These are phyloP conservation scores for Quercus aquifolioides DNA, from an alignment of 306 rosid species.

Conservation along the genomic window DNA sequence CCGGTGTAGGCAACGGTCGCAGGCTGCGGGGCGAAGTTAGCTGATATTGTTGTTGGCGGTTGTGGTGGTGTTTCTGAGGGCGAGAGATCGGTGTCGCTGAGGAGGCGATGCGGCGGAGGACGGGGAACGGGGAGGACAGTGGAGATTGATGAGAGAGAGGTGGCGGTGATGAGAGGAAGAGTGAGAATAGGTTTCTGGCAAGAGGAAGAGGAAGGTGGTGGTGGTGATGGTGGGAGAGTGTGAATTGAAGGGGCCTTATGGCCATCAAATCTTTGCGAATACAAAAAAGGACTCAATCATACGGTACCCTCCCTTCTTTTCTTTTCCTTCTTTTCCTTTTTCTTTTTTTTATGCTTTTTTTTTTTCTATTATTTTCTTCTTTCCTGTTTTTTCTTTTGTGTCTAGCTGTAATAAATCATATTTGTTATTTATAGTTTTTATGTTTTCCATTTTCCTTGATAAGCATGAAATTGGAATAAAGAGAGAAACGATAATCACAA, in stretches of 20 bases:
- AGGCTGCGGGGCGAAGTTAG: constrained; percentile 19
- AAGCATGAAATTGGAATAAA: too few species aligned
- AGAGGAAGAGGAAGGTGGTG: not conserved
- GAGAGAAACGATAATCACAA: accelerated
- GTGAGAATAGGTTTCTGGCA: constrained; percentile 13
- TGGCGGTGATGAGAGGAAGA: constrained; percentile 15
- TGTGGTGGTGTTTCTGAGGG: constrained; percentile 10
- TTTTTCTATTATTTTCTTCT: too few species aligned
- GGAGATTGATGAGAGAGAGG: constrained; percentile 6
- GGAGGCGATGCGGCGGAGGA: constrained; percentile 43
- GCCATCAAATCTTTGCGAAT: constrained; percentile 57
- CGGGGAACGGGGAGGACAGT: not conserved
- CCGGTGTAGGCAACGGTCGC: constrained; percentile 29
- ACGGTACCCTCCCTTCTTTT: not conserved
- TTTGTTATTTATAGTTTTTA: too few species aligned
- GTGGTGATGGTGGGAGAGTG: constrained; percentile 36
- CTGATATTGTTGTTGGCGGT: not conserved
- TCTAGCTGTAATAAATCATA: too few species aligned
- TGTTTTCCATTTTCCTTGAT: too few species aligned
- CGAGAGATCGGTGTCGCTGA: constrained; percentile 37
- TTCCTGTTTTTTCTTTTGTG: too few species aligned
- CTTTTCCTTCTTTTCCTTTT: not conserved
- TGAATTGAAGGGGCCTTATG: constrained; percentile 66
- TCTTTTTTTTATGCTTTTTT: not conserved
- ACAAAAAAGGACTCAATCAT: not conserved